A percentile compares a stretch with the other conserved stretches of the same genome.
phyloP scores from a whole-genome alignment of 441 rosid genomes.

The Erysimum pusillum region DNA sequence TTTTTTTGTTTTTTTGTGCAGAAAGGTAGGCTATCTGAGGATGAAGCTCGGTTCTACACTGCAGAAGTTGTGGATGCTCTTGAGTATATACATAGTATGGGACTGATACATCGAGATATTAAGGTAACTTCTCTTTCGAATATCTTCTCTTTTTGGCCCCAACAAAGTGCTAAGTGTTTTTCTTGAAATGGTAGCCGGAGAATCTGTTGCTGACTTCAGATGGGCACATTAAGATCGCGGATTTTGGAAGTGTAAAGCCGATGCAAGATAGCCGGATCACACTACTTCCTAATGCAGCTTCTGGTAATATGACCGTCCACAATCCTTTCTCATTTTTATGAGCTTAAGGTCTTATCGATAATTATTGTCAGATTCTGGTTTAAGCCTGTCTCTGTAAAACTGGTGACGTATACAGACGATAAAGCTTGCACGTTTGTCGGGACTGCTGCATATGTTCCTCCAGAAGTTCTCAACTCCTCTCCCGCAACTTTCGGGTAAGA shows the following conservation, averaged over 20 bases:
- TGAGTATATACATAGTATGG: constrained; percentile 94
- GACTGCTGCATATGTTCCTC: constrained; percentile 99
- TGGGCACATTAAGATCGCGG: constrained; percentile 97
- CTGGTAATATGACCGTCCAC: constrained; percentile 62
- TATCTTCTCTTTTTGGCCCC: constrained; percentile 19
- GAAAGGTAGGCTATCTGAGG: constrained; percentile 87
- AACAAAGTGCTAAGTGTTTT: constrained; percentile 43
- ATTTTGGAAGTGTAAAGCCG: constrained; percentile 99
- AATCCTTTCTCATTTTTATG: constrained; percentile 17
- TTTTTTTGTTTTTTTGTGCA: constrained; percentile 43
- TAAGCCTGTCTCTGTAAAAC: constrained; percentile 28
- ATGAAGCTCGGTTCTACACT: constrained; percentile 91
- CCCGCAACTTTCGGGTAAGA: constrained; percentile 96
- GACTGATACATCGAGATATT: constrained; percentile 95
- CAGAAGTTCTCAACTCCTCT: constrained; percentile 98
- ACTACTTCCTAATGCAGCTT: constrained; percentile 95
- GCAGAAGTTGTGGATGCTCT: constrained; percentile 99
- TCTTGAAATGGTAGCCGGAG: constrained; percentile 78
- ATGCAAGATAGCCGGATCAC: constrained; percentile 94
- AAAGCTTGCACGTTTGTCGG: constrained; percentile 96
- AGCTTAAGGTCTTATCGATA: constrained; percentile 39
- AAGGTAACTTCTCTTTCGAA: constrained; percentile 60
- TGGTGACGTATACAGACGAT: constrained; percentile 71
- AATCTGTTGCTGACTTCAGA: constrained; percentile 84
- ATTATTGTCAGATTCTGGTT: constrained; percentile 35